Evolutionary conservation across 257 asterid genomes (phyloP).

Genomic region (Nicotiana sylvestris): DNA sequence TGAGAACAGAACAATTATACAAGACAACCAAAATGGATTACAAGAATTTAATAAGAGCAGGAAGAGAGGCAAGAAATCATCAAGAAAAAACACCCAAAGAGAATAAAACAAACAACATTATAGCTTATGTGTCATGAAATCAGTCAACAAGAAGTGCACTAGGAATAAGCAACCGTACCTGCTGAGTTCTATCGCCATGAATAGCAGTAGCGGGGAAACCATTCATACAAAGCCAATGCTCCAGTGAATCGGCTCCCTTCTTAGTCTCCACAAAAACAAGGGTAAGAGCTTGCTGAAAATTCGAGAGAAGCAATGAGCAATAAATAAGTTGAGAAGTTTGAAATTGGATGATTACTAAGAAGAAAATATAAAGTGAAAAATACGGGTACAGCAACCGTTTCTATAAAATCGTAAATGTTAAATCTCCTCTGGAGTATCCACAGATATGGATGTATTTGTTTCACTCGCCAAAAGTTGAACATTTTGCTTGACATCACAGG

Average conservation of each 20-base stretch:
- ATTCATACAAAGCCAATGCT: slow-evolving; percentile 83
- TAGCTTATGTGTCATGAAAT: not conserved
- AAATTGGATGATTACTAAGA: not conserved
- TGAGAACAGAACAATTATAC: not conserved
- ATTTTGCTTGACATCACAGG: not conserved
- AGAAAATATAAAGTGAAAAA: not conserved
- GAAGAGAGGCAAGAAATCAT: not conserved
- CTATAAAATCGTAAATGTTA: not conserved
- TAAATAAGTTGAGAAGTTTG: not conserved
- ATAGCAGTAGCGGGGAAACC: slow-evolving; percentile 87
- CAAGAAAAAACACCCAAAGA: not conserved
- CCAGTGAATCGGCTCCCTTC: slow-evolving; percentile 94
- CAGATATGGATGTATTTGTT: not conserved
- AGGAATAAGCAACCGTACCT: slow-evolving; percentile 37
- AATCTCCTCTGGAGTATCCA: not conserved
- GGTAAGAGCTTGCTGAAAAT: slow-evolving; percentile 79
- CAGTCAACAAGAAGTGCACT: not conserved
- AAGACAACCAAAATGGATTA: not conserved
- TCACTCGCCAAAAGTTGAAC: not conserved
- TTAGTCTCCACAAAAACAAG: slow-evolving; percentile 91
- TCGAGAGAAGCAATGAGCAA: slow-evolving; percentile 20
- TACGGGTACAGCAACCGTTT: not conserved
- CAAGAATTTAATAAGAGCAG: not conserved
- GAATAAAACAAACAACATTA: not conserved
- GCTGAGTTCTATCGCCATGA: slow-evolving; percentile 95